Evolutionary conservation across 1,284 basidiomycete genomes (phyloP), one percentile per base, ranked within the genome.

Genomic region (Cryptococcus amylolentus): DNA sequence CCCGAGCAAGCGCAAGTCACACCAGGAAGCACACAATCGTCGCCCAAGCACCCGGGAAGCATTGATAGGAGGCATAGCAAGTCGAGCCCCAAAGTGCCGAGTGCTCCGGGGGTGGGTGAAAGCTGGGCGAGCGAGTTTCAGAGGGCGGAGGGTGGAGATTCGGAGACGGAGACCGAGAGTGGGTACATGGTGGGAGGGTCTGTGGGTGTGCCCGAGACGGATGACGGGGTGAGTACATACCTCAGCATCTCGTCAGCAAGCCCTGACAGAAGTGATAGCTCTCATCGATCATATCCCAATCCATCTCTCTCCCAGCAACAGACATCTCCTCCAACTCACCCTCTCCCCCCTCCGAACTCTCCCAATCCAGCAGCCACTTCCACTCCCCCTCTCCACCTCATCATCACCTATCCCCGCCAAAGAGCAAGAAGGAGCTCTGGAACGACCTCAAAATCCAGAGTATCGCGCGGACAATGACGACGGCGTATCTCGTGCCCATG

Each of bases 401-500:
- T 13, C 39, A 52, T 39, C 43, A 52, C 4, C 48, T 52, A 31
- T 10, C 51, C 37, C 54, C 39, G 27, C 42, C 47, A 0, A 69
- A 64, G 55, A 68, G 67, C 46, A 78, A 78, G 64, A 73, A 75
- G 51, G 70, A 76, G 57, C 63, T 78, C 8, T 78, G 76, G 76
- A 67, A 65, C 26, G 75, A 76, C 49, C 66, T 78, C 49, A 78
- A 78, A 58, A 49, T 72, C 6, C 70, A 77, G 55, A 75, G 74
- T 73, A 57, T 78, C n/a, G 73, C 75, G 1, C 61, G 75, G 28
- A 67, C 69, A 0, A 60, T 78, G 16, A 70, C 73, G 2, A 71
- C 75, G 2, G 69, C 67, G n/a, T 78, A 77, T 54, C 65, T 78
- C 42, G 55, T 76, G 9, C 76, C 76, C 4, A 65, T 78, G 18